Conservation (phyloP, 805 yeast genomes). For the Barnettozyma sp. region DNA sequence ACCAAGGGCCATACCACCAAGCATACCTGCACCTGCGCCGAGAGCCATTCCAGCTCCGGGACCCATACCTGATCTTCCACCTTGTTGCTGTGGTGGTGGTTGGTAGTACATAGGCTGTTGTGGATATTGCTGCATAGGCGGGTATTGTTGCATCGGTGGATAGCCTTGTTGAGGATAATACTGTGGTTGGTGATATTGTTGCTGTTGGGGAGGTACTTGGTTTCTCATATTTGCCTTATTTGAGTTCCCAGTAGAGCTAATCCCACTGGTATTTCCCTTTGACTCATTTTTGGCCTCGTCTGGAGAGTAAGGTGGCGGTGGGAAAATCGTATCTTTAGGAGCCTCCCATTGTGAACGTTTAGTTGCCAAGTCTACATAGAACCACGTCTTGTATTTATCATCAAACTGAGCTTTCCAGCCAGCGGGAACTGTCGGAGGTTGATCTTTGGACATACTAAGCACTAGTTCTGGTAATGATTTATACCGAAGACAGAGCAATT, state of each 20-base stretch:
- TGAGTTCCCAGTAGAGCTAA: slow-evolving; percentile 8
- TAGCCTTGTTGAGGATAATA: slow-evolving; percentile 11
- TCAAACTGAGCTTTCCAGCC: slow-evolving; percentile 77
- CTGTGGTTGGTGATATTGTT: slow-evolving; percentile 14
- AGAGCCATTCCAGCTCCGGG: slow-evolving; percentile 18
- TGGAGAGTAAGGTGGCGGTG: slow-evolving; percentile 36
- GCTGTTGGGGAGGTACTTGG: slow-evolving; percentile 10
- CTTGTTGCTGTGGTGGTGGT: slow-evolving; percentile 26
- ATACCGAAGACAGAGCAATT: no score
- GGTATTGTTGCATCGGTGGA: slow-evolving; percentile 13
- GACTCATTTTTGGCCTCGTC: slow-evolving; percentile 6
- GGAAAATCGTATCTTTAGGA: slow-evolving; percentile 53
- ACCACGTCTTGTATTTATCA: slow-evolving; percentile 64
- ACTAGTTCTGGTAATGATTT: no score
- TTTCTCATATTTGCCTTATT: slow-evolving; percentile 14
- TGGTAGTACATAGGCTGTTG: slow-evolving; percentile 22
- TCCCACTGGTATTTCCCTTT: no score
- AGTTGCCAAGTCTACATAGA: slow-evolving; percentile 66
- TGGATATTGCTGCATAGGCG: slow-evolving; percentile 24
- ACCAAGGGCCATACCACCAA: slow-evolving; percentile 27
- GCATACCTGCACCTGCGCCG: slow-evolving; percentile 26
- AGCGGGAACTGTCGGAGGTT: slow-evolving; percentile 47
- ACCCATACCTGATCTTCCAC: slow-evolving; percentile 26
- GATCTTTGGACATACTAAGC: slow-evolving; percentile 7
- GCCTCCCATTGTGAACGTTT: slow-evolving; percentile 89